Evolutionary conservation across 75 land plant genomes (phyloP).

Genomic region (Pseudotsuga menziesii): DNA sequence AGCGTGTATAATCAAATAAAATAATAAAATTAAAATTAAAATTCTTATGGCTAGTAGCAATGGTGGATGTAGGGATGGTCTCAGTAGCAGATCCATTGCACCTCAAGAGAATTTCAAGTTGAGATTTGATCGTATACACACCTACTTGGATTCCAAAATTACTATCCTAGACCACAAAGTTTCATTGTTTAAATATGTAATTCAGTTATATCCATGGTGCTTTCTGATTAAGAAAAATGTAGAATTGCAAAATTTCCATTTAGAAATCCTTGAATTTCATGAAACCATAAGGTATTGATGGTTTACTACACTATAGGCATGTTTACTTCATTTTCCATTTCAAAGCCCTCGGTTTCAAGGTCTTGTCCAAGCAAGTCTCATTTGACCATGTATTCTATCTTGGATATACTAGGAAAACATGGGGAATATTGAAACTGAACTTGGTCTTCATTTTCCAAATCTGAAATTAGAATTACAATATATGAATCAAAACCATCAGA

Average conservation of each 20-base stretch:
- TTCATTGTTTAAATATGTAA: constrained; percentile 46
- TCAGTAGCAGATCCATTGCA: constrained; percentile 37
- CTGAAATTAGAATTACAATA: background rate
- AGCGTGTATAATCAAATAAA: too few species aligned
- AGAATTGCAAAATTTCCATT: too few species aligned
- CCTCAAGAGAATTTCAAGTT: constrained; percentile 58
- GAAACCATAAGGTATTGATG: too few species aligned
- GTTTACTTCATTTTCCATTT: background rate
- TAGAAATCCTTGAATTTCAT: too few species aligned
- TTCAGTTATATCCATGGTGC: constrained; percentile 3
- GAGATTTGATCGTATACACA: constrained; percentile 68
- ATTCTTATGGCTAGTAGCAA: too few species aligned
- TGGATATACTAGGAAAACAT: background rate
- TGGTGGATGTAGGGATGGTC: constrained; percentile 36
- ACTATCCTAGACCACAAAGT: constrained; percentile 62
- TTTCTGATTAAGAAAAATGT: background rate
- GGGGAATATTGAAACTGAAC: background rate
- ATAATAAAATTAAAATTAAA: too few species aligned
- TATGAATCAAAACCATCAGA: background rate
- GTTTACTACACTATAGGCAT: too few species aligned
- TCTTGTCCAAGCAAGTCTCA: background rate
- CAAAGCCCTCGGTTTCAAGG: background rate
- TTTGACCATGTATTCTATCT: background rate
- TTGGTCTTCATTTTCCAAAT: background rate
- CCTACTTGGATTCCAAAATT: constrained; percentile 73